These are phyloP conservation scores for Barnettozyma hawaiiensis DNA, from an alignment of 1,139 yeast species.

Conservation along the genomic window DNA sequence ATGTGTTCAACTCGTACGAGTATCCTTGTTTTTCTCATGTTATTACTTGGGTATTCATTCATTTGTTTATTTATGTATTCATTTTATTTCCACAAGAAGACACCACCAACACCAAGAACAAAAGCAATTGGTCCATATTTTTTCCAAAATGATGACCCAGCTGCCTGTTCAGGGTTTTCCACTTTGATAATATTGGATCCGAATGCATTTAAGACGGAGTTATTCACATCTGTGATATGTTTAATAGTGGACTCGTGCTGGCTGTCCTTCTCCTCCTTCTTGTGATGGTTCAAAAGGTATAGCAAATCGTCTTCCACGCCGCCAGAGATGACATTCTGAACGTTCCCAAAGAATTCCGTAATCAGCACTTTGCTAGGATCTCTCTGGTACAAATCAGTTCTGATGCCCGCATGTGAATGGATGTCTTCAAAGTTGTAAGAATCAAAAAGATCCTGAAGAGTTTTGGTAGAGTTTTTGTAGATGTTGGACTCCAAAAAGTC, in stretches of 20 bases:
- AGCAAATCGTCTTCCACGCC: conserved; percentile 25
- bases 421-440: conserved; percentile 80
- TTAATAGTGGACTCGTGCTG: too few relatives aligned
- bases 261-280: conserved; percentile 10
- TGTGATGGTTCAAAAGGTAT: conserved; percentile 19
- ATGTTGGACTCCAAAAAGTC: conserved; percentile 75
- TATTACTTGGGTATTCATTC: neutral
- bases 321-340: conserved; percentile 75
- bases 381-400: conserved; percentile 71
- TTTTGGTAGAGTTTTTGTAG: conserved; percentile 64
- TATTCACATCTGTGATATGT: conserved; percentile 11
- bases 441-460: conserved; percentile 78
- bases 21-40: too few relatives aligned
- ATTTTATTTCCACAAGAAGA: conserved; percentile 2
- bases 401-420: conserved; percentile 88
- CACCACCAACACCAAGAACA: conserved; percentile 5
- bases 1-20: neutral
- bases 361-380: conserved; percentile 65
- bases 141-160: neutral
- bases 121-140: conserved; percentile 5
- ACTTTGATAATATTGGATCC: conserved; percentile 16
- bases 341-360: conserved; percentile 94
- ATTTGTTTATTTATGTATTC: too few relatives aligned
- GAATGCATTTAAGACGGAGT: conserved; percentile 17
- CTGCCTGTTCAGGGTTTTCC: neutral